A percentile compares a stretch with the other conserved stretches of the same genome.
Evolutionary conservation across 352 stramenopile genomes (phyloP).

Genomic region (Phytopythium delawarense): DNA sequence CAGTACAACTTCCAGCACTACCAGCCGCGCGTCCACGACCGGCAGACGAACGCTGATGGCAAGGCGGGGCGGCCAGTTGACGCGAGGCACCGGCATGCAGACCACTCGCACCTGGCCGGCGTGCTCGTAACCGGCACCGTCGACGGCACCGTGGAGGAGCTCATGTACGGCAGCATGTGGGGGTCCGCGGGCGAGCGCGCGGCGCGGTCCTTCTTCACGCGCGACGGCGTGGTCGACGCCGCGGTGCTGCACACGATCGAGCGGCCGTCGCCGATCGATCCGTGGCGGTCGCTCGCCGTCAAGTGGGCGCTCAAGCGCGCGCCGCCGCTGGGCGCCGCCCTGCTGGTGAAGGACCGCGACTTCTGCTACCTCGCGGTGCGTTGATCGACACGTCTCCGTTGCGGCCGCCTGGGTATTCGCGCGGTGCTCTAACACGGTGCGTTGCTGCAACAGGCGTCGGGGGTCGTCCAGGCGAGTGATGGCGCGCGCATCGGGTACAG

Average conservation of each 20-base stretch:
- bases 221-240: slow-evolving; percentile 37
- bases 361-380: slow-evolving; percentile 42
- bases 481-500: slow-evolving; percentile 38
- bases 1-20: slow-evolving; percentile 8
- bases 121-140: slow-evolving; percentile 35
- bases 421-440: background rate
- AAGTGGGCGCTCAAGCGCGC: slow-evolving; percentile 42
- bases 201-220: slow-evolving; percentile 27
- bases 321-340: slow-evolving; percentile 15
- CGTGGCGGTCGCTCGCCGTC: slow-evolving; percentile 41
- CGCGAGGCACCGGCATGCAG: slow-evolving; percentile 3
- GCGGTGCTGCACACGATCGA: slow-evolving; percentile 38
- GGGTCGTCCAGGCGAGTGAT: slow-evolving; percentile 22
- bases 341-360: slow-evolving; percentile 45
- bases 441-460: slow-evolving; percentile 14
- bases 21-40: slow-evolving; percentile 4
- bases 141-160: slow-evolving; percentile 34
- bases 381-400: background rate
- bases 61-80: background rate
- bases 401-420: background rate
- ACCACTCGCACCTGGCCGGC: slow-evolving; percentile 20
- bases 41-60: background rate
- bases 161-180: slow-evolving; percentile 47
- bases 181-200: slow-evolving; percentile 22
- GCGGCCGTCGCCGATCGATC: slow-evolving; percentile 19